Base-by-base conservation (phyloP, 2,329 filamentous ascomycete genomes). In the Cladosporium velox region DNA sequence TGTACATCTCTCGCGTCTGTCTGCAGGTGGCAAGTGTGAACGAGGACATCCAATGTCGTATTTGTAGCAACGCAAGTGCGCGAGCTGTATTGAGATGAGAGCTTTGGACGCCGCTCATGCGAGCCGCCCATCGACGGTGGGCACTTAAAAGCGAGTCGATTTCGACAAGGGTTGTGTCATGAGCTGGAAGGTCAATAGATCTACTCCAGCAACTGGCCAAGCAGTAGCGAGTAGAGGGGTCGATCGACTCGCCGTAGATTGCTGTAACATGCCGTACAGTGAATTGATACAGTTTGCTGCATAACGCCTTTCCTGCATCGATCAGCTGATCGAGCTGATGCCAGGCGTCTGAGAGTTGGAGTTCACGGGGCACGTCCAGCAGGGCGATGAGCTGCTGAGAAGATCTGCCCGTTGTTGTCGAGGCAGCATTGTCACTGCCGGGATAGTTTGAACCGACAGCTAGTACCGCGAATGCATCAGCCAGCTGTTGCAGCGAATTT, bases 11-110 rank as follows among this genome's bases (percentile, higher is more conserved):
- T 44, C 35, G 14, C 2, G 61, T 64, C 4, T 57, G 35, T 21
- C 61, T 54, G 15, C 61, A 64, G 15, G 61, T 64, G 21, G 51
- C 38, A 8, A 64, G 51, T 2, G 61, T 28, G 34, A 64, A 64
- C 3, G 35, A 34, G 10, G 61, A 55, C 30, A 26, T 64, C 61
- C 61, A 64, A 4, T 64, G 61, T 10, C 61, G 49, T 38, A 64
- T 47, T 26, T 57, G 61, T 3, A 64, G 51, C 24, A 64, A 30
- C 2, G 30, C n/a, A 18, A 64, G 35, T 10, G 35, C 61, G 18
- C 61, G 61, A 32, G 35, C 15, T 2, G 61, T 32, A 26, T 54
- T 24, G 4, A 18, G 24, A 26, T 47, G 8, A 10, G 34, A 21
- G 18, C n/a, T 35, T n/a, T 47, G 24, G 55, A 57, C 49, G 7